Percentiles rank a stretch among this genome's conserved stretches.
Evolutionary conservation across 78 protist species (phyloP).

Genomic region (Polysphondylium violaceum): DNA sequence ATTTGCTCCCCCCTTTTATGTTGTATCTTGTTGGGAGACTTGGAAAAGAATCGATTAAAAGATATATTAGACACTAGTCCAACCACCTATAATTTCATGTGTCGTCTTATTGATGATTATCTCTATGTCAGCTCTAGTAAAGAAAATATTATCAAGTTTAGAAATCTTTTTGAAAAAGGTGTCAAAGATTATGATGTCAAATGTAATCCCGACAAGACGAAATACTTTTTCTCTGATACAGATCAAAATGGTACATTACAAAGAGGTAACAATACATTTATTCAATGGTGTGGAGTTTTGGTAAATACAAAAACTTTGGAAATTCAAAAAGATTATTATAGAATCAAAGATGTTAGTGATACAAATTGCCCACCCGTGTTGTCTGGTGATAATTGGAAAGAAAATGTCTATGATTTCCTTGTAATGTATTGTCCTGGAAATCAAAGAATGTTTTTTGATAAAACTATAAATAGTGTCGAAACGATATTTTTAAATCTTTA

Average conservation of each 20-base stretch:
- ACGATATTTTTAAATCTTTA: background rate
- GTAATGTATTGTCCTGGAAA: background rate
- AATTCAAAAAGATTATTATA: slow-evolving; percentile 24
- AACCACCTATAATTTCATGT: background rate
- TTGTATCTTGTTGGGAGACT: slow-evolving; percentile 21
- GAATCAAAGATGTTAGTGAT: background rate
- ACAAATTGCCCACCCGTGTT: background rate
- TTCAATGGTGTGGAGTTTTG: slow-evolving; percentile 38
- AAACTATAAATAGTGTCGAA: background rate
- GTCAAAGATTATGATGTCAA: slow-evolving; percentile 12
- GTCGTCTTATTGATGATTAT: slow-evolving; percentile 48
- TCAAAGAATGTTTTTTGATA: background rate
- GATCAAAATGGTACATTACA: background rate
- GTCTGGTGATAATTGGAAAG: background rate
- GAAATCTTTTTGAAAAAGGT: background rate
- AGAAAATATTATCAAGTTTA: background rate
- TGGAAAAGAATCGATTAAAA: slow-evolving; percentile 8
- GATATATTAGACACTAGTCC: background rate
- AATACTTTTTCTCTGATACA: background rate
- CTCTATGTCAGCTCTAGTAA: background rate
- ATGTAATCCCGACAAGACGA: background rate
- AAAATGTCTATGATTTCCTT: background rate
- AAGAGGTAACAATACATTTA: slow-evolving; percentile 1
- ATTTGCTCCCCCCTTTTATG: slow-evolving; percentile 16
- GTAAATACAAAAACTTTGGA: slow-evolving; percentile 15